Evolutionary conservation across 805 yeast species (phyloP).

Genomic region (Saccharomycopsis malanga): DNA sequence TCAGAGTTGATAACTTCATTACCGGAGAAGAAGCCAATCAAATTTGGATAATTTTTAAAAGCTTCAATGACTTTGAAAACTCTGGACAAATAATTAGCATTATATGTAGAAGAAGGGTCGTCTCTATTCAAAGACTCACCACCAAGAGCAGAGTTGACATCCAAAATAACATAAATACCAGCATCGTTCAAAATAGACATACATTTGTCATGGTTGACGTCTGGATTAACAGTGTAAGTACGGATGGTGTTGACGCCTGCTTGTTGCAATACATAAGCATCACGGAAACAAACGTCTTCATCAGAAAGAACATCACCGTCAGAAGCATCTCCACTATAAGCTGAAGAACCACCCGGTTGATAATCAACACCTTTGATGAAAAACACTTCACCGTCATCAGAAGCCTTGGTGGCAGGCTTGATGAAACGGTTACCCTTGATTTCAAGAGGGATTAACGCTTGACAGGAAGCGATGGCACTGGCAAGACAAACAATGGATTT

Average conservation of each 20-base stretch:
- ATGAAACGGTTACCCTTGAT: slow-evolving; percentile 53
- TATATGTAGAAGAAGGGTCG: slow-evolving; percentile 65
- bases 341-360: slow-evolving; percentile 89
- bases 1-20: slow-evolving; percentile 87
- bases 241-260: slow-evolving; percentile 82
- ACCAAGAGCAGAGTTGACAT: slow-evolving; percentile 68
- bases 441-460: slow-evolving; percentile 46
- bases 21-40: slow-evolving; percentile 84
- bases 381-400: slow-evolving; percentile 53
- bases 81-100: slow-evolving; percentile 59
- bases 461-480: neutral
- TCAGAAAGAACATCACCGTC: slow-evolving; percentile 64
- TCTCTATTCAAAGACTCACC: slow-evolving; percentile 67
- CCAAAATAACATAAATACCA: slow-evolving; percentile 82
- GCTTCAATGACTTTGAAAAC: slow-evolving; percentile 82
- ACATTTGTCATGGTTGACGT: slow-evolving; percentile 82
- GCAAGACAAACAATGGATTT: neutral
- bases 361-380: slow-evolving; percentile 84
- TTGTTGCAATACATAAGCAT: slow-evolving; percentile 68
- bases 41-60: slow-evolving; percentile 76
- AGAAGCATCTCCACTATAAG: slow-evolving; percentile 29
- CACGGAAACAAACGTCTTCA: slow-evolving; percentile 66
- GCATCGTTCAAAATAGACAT: slow-evolving; percentile 85
- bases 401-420: slow-evolving; percentile 40
- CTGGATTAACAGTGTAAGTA: slow-evolving; percentile 77